Evolutionary conservation across 1,284 basidiomycete genomes (phyloP), one percentile per base, ranked within the genome.

Genomic region (Neonothopanus nambi): DNA sequence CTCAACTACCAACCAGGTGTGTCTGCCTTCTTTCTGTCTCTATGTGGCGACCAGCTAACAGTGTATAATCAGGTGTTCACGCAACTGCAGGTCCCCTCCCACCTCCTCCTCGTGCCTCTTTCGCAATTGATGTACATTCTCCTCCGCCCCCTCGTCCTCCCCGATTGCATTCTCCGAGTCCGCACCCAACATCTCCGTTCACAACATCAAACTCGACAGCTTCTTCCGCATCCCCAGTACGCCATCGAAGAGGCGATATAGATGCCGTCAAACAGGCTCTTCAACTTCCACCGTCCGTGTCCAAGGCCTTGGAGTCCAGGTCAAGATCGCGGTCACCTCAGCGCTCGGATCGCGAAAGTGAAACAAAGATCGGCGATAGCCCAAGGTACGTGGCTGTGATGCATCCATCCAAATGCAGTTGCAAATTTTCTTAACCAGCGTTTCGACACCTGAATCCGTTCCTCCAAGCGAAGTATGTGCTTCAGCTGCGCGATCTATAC

Each of bases 31-130:
- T 46, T 37, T 28, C 26, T 30, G 18, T 6, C n/a, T 13, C 30
- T 49, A 11, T 28, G 26, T 28, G 26, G 26, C 41, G 37, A 41
- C 13, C 37, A 39, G 20, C 36, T 39, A 17, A 49, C 23, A 55
- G 53, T 51, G n/a, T 41, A 33, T 24, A 36, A 5, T n/a, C 39
- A 74, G 86, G 84, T 47, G 61, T 85, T 5, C 84, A 89, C 67
- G 75, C 87, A 5, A 87, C 77, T 17, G 86, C 87, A 38, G 85
- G 87, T 1, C 86, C 88, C 39, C 73, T 87, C 57, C 87, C 87
- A 37, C 79, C 81, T 30, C 86, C 85, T 23, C 84, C 86, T 5
- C 73, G 81, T 54, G 74, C 81, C 24, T 66, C 75, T 54, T 78
- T 83, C 55, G 74, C 71, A 55, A 72, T 81, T 26, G 71, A 78